phyloP scores from a whole-genome alignment of 176 grass and related monocot genomes.

The Carex littledalei region DNA sequence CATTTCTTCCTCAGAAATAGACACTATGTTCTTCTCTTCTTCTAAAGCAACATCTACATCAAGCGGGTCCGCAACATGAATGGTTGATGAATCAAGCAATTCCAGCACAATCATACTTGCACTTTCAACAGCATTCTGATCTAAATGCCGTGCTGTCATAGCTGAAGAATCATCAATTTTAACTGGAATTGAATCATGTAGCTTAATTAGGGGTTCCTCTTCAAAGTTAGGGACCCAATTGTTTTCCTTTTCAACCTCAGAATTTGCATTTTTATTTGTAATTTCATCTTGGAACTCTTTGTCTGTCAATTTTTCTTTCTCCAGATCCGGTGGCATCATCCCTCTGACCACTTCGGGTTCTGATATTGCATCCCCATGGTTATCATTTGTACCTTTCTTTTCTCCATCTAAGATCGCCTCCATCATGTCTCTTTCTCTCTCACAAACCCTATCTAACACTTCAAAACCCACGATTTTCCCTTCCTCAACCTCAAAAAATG shows the following conservation, averaged over 20 bases:
- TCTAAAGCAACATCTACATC: constrained; percentile 10
- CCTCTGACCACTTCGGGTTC: constrained; percentile 19
- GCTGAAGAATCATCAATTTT: constrained; percentile 28
- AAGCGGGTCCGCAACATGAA: background rate
- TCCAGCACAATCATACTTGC: constrained; percentile 35
- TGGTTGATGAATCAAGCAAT: constrained; percentile 34
- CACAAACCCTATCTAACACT: background rate
- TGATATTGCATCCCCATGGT: constrained; percentile 29
- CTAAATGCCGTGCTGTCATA: constrained; percentile 12
- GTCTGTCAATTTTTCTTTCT: background rate
- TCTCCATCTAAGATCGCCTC: background rate
- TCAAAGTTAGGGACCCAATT: background rate
- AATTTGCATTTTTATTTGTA: background rate
- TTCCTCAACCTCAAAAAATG: constrained; percentile 23
- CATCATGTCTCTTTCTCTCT: constrained; percentile 18
- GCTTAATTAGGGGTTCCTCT: constrained; percentile 41
- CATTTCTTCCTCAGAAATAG: constrained; percentile 27
- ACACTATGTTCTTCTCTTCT: constrained; percentile 29
- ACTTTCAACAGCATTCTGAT: constrained; percentile 17
- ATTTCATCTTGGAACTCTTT: background rate
- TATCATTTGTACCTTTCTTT: background rate
- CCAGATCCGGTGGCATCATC: background rate
- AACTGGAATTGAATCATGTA: constrained; percentile 38
- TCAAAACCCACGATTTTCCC: constrained; percentile 25
- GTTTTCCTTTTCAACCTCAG: constrained; percentile 8